These are phyloP conservation scores for Vigna mungo DNA, from an alignment of 306 rosid genomes.

Conservation along the genomic window DNA sequence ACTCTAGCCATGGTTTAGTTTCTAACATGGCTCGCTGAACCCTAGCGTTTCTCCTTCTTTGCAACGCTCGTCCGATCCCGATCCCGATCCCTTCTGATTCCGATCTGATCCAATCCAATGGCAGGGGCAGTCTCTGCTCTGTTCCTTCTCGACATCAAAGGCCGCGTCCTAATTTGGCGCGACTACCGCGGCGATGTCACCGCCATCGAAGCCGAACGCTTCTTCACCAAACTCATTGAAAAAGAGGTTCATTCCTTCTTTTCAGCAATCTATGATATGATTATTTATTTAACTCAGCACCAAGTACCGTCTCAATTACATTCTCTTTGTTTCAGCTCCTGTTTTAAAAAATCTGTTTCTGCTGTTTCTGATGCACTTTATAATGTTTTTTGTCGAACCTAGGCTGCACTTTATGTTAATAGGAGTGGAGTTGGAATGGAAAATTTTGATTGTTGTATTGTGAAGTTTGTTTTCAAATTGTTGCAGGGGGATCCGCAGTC, in stretches of 20 bases:
- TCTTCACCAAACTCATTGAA: constrained; percentile 98
- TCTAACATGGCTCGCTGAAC: constrained; percentile 34
- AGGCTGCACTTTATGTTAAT: constrained; percentile 12
- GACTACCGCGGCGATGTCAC: constrained; percentile 99
- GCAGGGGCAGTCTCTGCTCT: constrained; percentile 98
- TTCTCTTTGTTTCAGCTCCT: neutral
- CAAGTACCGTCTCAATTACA: constrained; percentile 3
- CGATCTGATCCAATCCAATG: constrained; percentile 53
- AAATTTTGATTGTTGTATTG: neutral
- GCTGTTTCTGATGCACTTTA: neutral
- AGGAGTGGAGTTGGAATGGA: constrained; percentile 8
- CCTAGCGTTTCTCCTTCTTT: constrained; percentile 38
- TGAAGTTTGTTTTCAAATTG: constrained; percentile 33
- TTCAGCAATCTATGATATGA: neutral
- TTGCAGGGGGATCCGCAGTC: constrained; percentile 92
- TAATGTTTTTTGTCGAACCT: neutral
- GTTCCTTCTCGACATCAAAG: constrained; percentile 97
- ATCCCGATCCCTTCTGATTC: neutral
- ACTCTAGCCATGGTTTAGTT: constrained; percentile 37
- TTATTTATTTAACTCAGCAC: neutral
- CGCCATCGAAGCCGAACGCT: constrained; percentile 90
- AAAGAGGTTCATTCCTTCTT: constrained; percentile 65
- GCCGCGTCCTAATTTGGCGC: constrained; percentile 99
- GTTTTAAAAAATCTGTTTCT: neutral
- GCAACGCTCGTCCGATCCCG: constrained; percentile 9